These are phyloP conservation scores for Chionographis japonica DNA, from an alignment of 106 monocot genomes.

Conservation along the genomic window DNA sequence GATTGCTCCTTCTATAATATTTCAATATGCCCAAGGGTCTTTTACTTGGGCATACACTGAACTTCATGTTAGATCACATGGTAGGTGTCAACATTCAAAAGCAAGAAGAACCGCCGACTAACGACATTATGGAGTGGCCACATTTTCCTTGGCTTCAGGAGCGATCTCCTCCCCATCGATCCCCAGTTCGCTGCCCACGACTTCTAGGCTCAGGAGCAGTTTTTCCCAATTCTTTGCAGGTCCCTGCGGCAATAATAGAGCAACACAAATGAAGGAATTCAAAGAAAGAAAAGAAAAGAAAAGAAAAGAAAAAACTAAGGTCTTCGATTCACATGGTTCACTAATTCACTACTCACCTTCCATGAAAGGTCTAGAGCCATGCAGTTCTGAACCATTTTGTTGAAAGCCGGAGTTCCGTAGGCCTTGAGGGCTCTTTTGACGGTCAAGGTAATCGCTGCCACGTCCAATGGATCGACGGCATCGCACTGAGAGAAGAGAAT, in stretches of 20 bases:
- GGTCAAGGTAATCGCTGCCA: constrained; percentile 36
- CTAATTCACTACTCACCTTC: constrained; percentile 68
- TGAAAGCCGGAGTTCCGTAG: constrained; percentile 51
- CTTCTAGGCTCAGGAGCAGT: constrained; percentile 37
- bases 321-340: background rate
- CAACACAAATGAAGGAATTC: background rate
- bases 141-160: constrained; percentile 61
- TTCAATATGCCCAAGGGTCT: no score
- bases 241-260: constrained; percentile 30
- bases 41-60: no score
- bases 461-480: constrained; percentile 49
- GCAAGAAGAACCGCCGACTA: no score
- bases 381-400: constrained; percentile 78
- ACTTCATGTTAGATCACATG: no score
- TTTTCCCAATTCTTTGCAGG: constrained; percentile 90
- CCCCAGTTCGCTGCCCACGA: constrained; percentile 37
- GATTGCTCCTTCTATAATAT: no score
- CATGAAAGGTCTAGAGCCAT: constrained; percentile 93
- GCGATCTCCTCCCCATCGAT: constrained; percentile 65
- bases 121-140: constrained; percentile 44
- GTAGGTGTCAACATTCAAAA: no score
- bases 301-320: background rate
- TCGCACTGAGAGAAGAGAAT: constrained; percentile 50
- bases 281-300: background rate
- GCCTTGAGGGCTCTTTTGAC: constrained; percentile 50